Evolutionary conservation across 805 yeast species (phyloP), one percentile per base, ranked within the genome.

Genomic region (Metschnikowia vanudenii): DNA sequence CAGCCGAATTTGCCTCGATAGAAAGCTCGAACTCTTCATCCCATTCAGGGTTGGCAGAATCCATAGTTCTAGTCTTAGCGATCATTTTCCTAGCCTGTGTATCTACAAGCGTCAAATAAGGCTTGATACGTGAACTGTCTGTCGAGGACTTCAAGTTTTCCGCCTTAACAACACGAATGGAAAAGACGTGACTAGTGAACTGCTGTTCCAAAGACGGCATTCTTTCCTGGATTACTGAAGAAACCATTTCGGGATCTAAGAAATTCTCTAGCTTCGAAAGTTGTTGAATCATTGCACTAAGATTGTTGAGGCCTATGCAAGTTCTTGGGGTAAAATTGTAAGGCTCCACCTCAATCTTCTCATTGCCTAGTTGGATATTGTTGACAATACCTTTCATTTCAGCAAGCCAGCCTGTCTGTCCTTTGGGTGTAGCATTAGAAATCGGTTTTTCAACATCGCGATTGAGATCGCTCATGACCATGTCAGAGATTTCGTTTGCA

Each of bases 21-120:
- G 69, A 67, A 8, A 71, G 48, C 61, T 89, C 96, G 61, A 89
- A 88, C 46, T 85, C 87, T 67, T 91, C 96, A 57, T 88, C 87
- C 95, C 95, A 92, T 13, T 76, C 79, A 0, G 97, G 97, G 55
- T 82, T 81, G 29, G 77, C 67, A 4, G 82, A 79, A 26, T 74
- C 70, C 3, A 86, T 70, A 0, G 83, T 76, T 54, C 87, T 73
- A 0, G 98, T 91, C 50, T 79, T 81, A 2, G 85, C 91, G 29
- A 87, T 68, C 24, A 81, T 80, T 42, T 68, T 73, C 32, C 79
- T 71, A 2, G 73, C 73, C 32, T 64, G 64, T 4, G 83, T 75
- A 55, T 85, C 89, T 5, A 79, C 71, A 13, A 88, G 58, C 0
- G 88, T 79, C 1, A 85, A 82, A 53, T 82, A 81, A 0, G 88